phyloP scores from a whole-genome alignment of 352 stramenopile species.

The Globisporangium takayamanum region DNA sequence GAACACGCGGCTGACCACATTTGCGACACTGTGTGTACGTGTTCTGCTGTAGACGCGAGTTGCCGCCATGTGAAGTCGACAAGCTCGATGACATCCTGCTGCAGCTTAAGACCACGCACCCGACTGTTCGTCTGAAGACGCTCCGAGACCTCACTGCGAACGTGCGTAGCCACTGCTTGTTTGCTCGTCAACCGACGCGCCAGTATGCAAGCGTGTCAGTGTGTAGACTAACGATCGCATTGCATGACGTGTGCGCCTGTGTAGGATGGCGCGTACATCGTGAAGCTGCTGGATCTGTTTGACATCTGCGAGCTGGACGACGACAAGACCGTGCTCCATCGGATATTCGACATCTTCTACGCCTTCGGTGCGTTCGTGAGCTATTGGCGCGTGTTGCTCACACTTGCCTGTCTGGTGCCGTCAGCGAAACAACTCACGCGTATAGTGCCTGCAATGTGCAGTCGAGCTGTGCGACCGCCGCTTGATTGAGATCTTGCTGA shows the following conservation, averaged over 20 bases:
- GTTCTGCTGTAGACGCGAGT: conserved; percentile 29
- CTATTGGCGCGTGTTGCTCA: background rate
- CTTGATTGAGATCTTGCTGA: conserved; percentile 66
- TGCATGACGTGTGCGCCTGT: conserved; percentile 1
- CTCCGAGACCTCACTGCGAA: conserved; percentile 40
- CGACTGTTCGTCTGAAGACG: conserved; percentile 43
- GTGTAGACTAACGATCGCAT: no score
- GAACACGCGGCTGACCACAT: no score
- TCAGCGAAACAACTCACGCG: background rate
- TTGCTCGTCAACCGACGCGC: no score
- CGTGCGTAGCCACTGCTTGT: conserved; percentile 14
- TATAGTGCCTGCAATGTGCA: conserved; percentile 12
- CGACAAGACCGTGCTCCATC: conserved; percentile 50
- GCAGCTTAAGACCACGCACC: conserved; percentile 51
- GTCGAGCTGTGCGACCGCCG: conserved; percentile 69
- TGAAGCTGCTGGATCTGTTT: conserved; percentile 71
- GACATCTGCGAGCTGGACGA: conserved; percentile 62
- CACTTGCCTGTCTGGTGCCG: background rate
- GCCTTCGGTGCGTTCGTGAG: conserved; percentile 30
- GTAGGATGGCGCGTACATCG: conserved; percentile 64
- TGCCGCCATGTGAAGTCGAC: conserved; percentile 61
- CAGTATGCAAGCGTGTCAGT: no score
- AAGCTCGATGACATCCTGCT: conserved; percentile 58
- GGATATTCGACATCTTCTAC: conserved; percentile 76
- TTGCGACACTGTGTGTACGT: background rate